phyloP scores from a whole-genome alignment of 2,329 filamentous ascomycete genomes.

The Pleoardoris graminearum region DNA sequence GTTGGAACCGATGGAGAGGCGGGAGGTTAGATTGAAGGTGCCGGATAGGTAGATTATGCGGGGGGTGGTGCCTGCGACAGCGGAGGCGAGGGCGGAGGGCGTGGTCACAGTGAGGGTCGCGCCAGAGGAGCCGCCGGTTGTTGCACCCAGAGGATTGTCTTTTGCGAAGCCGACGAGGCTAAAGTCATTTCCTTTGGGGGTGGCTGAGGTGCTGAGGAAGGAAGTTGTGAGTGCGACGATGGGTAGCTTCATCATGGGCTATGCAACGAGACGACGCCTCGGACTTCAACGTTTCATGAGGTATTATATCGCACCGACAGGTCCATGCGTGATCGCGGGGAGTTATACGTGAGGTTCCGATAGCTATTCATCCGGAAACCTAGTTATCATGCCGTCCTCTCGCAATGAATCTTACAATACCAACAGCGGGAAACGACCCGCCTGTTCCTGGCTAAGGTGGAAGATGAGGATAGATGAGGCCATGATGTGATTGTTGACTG shows the following conservation, averaged over 20 bases:
- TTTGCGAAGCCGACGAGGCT: constrained; percentile 38
- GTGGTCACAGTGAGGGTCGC: constrained; percentile 35
- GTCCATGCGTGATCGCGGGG: no score
- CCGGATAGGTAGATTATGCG: constrained; percentile 50
- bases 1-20: constrained; percentile 52
- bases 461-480: background rate
- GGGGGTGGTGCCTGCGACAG: constrained; percentile 29
- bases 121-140: constrained; percentile 36
- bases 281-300: background rate
- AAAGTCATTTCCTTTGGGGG: constrained; percentile 31
- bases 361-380: background rate
- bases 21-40: constrained; percentile 47
- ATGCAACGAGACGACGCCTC: no score
- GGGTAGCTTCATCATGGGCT: background rate
- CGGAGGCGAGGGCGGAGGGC: constrained; percentile 30
- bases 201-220: constrained; percentile 21
- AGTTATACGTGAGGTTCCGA: no score
- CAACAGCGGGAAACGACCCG: background rate
- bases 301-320: background rate
- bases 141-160: constrained; percentile 39
- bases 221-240: background rate
- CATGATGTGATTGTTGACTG: background rate
- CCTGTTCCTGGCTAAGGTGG: background rate
- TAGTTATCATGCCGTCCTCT: background rate
- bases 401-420: background rate